Percentiles rank a stretch among this genome's conserved stretches.
Conservation (phyloP, 768 basidiomycete genomes). For the Phylloporus scabripes region DNA sequence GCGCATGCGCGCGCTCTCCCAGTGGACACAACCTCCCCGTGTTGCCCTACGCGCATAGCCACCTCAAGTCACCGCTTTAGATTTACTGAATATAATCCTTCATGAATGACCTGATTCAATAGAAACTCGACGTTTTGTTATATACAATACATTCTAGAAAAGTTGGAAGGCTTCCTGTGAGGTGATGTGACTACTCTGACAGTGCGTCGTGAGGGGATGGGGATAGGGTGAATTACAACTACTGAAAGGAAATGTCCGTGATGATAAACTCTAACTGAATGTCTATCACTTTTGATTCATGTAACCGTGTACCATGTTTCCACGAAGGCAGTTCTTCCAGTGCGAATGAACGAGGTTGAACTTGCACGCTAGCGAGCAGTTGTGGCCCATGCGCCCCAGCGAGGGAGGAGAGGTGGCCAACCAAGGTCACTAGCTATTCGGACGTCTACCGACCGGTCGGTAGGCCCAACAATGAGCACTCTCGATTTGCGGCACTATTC, state of each 20-base stretch:
- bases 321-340: background rate
- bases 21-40: too few species aligned
- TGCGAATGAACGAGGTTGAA: background rate
- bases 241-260: background rate
- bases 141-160: background rate
- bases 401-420: conserved; percentile 26
- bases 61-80: too few species aligned
- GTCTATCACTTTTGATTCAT: background rate
- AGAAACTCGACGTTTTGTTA: background rate
- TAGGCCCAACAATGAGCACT: conserved; percentile 26
- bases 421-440: too few species aligned
- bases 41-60: too few species aligned
- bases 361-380: background rate
- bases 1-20: too few species aligned
- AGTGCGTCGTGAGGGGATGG: background rate
- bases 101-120: background rate
- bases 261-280: background rate
- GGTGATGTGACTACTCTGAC: background rate
- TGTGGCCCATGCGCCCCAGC: background rate
- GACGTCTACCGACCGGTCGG: conserved; percentile 27
- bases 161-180: background rate
- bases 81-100: background rate
- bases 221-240: too few species aligned
- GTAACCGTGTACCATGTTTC: background rate
- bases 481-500: conserved; percentile 6